These are phyloP conservation scores for Cyanodermella asteris DNA, from an alignment of 2,329 filamentous ascomycete species.

Conservation along the genomic window DNA sequence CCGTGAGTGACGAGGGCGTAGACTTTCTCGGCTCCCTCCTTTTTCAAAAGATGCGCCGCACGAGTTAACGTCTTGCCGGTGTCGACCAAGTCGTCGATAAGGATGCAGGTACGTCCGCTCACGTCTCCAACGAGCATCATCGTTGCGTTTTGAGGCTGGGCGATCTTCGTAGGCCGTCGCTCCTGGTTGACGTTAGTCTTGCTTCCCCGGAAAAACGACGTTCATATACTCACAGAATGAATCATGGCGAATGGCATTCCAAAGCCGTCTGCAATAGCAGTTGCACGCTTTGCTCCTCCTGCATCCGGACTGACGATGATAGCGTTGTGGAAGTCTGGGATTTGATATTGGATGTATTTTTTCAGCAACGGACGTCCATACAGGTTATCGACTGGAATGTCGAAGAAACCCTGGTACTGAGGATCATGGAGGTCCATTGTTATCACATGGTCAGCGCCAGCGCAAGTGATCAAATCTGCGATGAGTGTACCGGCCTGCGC, in stretches of 20 bases:
- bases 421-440: slow-evolving; percentile 94
- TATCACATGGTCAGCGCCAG: slow-evolving; percentile 88
- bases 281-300: slow-evolving; percentile 87
- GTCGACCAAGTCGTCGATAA: slow-evolving; percentile 86
- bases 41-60: slow-evolving; percentile 89
- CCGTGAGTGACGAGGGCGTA: slow-evolving; percentile 89
- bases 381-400: slow-evolving; percentile 94
- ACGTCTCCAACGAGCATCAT: slow-evolving; percentile 94
- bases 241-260: slow-evolving; percentile 94
- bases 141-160: slow-evolving; percentile 55
- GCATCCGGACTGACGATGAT: slow-evolving; percentile 94
- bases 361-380: slow-evolving; percentile 43
- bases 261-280: slow-evolving; percentile 78
- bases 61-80: slow-evolving; percentile 94
- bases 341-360: slow-evolving; percentile 54
- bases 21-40: slow-evolving; percentile 69
- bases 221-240: slow-evolving; percentile 63
- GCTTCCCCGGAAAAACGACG: slow-evolving; percentile 10
- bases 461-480: slow-evolving; percentile 82
- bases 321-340: slow-evolving; percentile 62
- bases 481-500: slow-evolving; percentile 90
- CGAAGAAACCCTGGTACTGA: slow-evolving; percentile 97
- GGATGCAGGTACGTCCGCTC: slow-evolving; percentile 56
- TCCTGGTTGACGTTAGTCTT: slow-evolving; percentile 30
- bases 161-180: slow-evolving; percentile 71